A percentile compares a stretch with the other conserved stretches of the same genome.
These are phyloP conservation scores for Sanghuangporus weigelae DNA, from an alignment of 1,284 basidiomycete species.

Conservation along the genomic window DNA sequence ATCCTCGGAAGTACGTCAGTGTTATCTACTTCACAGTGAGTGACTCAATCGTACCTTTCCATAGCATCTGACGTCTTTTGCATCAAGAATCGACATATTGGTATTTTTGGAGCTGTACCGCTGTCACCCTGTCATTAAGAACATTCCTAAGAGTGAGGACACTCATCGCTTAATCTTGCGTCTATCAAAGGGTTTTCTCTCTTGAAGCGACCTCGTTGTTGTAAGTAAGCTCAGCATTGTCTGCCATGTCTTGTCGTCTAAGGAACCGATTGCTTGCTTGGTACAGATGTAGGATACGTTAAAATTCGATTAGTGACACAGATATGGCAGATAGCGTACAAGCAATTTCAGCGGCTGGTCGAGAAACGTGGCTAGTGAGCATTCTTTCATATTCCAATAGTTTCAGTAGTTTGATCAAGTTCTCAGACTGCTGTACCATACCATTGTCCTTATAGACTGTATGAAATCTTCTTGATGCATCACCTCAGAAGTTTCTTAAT, in stretches of 20 bases:
- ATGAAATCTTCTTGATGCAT: not conserved
- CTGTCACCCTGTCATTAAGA: not conserved
- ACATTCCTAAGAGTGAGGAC: not conserved
- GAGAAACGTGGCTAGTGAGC: not conserved
- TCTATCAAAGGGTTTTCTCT: not conserved
- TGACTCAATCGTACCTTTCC: not conserved
- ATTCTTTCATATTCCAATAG: not conserved
- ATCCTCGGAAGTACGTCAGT: not conserved
- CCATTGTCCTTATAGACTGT: not conserved
- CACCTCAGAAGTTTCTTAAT: not conserved
- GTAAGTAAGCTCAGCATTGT: not conserved
- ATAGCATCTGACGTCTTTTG: not conserved
- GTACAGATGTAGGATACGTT: not conserved
- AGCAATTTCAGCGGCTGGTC: not conserved
- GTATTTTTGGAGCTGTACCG: not conserved
- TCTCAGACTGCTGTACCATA: not conserved
- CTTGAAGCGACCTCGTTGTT: not conserved
- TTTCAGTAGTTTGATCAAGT: not conserved
- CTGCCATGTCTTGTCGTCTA: not conserved
- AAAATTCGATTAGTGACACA: not conserved
- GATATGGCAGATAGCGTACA: not conserved
- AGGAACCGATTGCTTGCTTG: not conserved
- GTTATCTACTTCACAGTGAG: not conserved
- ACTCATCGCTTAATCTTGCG: not conserved
- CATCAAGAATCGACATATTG: not conserved